Conservation (phyloP, 108 stramenopile genomes). For the Nitzschia palea region DNA sequence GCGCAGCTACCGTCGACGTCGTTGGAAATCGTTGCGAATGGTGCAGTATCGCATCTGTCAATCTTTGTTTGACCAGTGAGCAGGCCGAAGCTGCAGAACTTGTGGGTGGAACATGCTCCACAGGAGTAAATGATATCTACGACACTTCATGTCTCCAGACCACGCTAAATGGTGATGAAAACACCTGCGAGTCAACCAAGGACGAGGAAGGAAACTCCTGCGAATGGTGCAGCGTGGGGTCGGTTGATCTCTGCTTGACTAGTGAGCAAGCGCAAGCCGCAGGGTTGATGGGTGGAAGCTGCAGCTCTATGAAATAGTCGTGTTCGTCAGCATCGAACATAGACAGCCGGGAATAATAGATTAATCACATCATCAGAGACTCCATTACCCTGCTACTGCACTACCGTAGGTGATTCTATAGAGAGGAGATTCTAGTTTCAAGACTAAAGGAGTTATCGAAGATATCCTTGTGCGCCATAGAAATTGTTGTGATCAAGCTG, state of each 20-base stretch:
- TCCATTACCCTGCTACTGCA: no score
- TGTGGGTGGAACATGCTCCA: slow-evolving; percentile 14
- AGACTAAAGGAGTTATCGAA: no score
- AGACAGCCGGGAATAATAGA: no score
- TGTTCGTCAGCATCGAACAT: no score
- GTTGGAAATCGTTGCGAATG: slow-evolving; percentile 33
- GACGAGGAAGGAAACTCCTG: slow-evolving; percentile 35
- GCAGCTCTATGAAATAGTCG: not conserved
- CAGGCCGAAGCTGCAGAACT: slow-evolving; percentile 34
- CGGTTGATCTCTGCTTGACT: slow-evolving; percentile 19
- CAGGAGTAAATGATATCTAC: slow-evolving; percentile 4
- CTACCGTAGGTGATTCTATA: no score
- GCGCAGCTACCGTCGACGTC: slow-evolving; percentile 15
- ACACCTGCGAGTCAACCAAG: slow-evolving; percentile 1
- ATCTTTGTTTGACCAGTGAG: slow-evolving; percentile 20
- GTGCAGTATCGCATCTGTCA: slow-evolving; percentile 3
- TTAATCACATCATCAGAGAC: no score
- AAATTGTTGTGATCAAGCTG: slow-evolving; percentile 84
- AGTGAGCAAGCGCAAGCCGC: slow-evolving; percentile 34
- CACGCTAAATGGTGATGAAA: slow-evolving; percentile 8
- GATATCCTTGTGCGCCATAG: slow-evolving; percentile 46
- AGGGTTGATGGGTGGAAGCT: slow-evolving; percentile 20
- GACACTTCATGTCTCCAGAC: slow-evolving; percentile 23
- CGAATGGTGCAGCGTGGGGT: slow-evolving; percentile 20
- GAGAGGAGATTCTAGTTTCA: no score